Conservation (phyloP, 495 filamentous ascomycete species). For the Trichoderma virens region DNA sequence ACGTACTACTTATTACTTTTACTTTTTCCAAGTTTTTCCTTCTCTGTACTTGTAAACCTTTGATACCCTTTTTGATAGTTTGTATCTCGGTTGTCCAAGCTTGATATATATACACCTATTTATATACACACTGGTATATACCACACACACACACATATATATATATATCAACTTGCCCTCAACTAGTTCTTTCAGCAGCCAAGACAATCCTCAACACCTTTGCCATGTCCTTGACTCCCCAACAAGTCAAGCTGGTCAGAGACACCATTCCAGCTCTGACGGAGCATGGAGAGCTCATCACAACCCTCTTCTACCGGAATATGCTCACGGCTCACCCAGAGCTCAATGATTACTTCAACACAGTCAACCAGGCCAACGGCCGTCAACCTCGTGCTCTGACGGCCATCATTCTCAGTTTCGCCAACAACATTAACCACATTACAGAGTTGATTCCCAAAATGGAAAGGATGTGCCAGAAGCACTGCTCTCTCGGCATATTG, state of each 20-base stretch:
- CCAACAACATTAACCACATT: slow-evolving; percentile 61
- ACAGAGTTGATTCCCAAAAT: slow-evolving; percentile 55
- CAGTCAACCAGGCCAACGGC: slow-evolving; percentile 58
- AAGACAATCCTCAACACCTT: too few relatives aligned
- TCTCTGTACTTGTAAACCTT: not conserved
- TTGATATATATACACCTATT: not conserved
- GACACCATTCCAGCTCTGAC: slow-evolving; percentile 43
- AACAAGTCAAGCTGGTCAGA: slow-evolving; percentile 34
- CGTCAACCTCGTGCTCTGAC: slow-evolving; percentile 60
- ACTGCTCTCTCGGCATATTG: slow-evolving; percentile 61
- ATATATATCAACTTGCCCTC: too few relatives aligned
- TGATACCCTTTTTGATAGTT: not conserved
- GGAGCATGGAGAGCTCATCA: slow-evolving; percentile 58
- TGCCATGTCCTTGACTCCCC: slow-evolving; percentile 39
- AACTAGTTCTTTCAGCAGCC: too few relatives aligned
- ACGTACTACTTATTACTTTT: not conserved
- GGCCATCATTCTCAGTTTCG: slow-evolving; percentile 58
- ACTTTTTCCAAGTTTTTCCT: not conserved
- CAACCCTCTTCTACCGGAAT: slow-evolving; percentile 58
- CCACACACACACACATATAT: too few relatives aligned
- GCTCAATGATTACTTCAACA: slow-evolving; percentile 63
- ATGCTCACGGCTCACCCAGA: slow-evolving; percentile 57
- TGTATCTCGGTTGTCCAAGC: too few relatives aligned
- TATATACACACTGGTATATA: not conserved
- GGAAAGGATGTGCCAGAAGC: slow-evolving; percentile 66